Evolutionary conservation across 164 flowering plant genomes (phyloP).

Genomic region (Litsea cubeba): DNA sequence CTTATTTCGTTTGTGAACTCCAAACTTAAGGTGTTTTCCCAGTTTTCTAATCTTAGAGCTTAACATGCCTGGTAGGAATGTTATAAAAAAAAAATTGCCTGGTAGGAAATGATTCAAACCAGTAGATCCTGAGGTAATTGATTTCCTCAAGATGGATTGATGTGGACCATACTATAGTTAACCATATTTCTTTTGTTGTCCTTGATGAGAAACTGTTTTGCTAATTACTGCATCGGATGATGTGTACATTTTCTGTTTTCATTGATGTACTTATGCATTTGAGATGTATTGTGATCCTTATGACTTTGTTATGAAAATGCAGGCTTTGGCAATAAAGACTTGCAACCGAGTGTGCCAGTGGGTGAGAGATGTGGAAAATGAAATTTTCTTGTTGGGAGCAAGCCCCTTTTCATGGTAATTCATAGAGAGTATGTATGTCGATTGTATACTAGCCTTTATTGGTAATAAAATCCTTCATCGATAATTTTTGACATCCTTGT

Average conservation of each 20-base stretch:
- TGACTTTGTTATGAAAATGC: slow-evolving; percentile 20
- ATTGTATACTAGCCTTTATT: slow-evolving; percentile 17
- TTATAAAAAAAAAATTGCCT: too few species aligned
- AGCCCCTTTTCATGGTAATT: slow-evolving; percentile 95
- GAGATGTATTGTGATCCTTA: not conserved
- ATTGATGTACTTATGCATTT: not conserved
- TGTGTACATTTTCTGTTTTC: not conserved
- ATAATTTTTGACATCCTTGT: slow-evolving; percentile 5
- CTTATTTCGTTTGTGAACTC: too few species aligned
- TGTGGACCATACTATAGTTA: too few species aligned
- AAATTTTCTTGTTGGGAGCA: slow-evolving; percentile 90
- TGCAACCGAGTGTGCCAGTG: slow-evolving; percentile 94
- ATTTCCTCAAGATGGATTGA: too few species aligned
- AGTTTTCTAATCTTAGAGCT: too few species aligned
- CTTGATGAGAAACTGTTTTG: not conserved
- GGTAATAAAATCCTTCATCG: slow-evolving; percentile 15
- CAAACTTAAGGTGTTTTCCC: too few species aligned
- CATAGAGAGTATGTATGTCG: slow-evolving; percentile 18
- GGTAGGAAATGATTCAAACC: too few species aligned
- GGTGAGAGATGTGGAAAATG: slow-evolving; percentile 95
- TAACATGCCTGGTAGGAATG: too few species aligned
- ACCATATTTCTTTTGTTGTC: not conserved
- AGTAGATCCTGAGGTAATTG: too few species aligned
- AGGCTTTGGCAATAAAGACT: slow-evolving; percentile 87
- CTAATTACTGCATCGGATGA: not conserved